phyloP scores from a whole-genome alignment of 2,329 filamentous ascomycete genomes.

The Colletotrichum gloeosporioides region DNA sequence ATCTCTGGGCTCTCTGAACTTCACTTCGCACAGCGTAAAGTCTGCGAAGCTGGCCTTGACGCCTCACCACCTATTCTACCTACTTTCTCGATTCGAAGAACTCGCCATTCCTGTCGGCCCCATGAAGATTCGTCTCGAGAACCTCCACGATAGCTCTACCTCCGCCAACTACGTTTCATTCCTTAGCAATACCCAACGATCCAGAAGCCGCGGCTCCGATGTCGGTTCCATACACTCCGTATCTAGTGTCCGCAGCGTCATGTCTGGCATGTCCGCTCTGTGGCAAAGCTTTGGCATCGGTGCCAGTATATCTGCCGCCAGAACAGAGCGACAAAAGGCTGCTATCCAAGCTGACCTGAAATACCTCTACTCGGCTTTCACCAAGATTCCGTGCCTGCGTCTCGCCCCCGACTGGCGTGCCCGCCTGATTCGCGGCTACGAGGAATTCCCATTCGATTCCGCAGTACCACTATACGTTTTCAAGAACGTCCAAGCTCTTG shows the following conservation, averaged over 20 bases:
- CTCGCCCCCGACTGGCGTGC: slow-evolving; percentile 93
- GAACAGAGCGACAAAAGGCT: slow-evolving; percentile 88
- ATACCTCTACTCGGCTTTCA: slow-evolving; percentile 97
- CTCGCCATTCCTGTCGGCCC: slow-evolving; percentile 88
- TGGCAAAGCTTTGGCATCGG: slow-evolving; percentile 90
- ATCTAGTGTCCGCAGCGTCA: slow-evolving; percentile 94
- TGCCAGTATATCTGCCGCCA: slow-evolving; percentile 78
- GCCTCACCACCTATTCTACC: slow-evolving; percentile 95
- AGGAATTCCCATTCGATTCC: slow-evolving; percentile 97
- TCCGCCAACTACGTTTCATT: slow-evolving; percentile 97
- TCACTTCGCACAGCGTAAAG: slow-evolving; percentile 85
- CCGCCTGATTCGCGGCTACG: slow-evolving; percentile 87
- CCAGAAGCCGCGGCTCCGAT: slow-evolving; percentile 80
- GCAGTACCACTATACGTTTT: slow-evolving; percentile 96
- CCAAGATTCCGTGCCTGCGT: slow-evolving; percentile 92
- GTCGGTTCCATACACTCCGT: slow-evolving; percentile 93
- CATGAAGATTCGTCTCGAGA: slow-evolving; percentile 95
- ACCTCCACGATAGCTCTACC: slow-evolving; percentile 85
- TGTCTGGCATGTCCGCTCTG: slow-evolving; percentile 93
- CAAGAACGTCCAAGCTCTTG: slow-evolving; percentile 93
- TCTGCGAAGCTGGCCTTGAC: slow-evolving; percentile 91
- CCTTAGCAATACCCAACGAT: slow-evolving; percentile 80
- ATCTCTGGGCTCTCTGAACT: slow-evolving; percentile 83
- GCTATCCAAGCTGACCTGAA: slow-evolving; percentile 87
- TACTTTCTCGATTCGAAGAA: slow-evolving; percentile 94